Evolutionary conservation across 2,329 filamentous ascomycete genomes (phyloP), one percentile per base, ranked within the genome.

Genomic region (Ophiostoma triangulosporum): DNA sequence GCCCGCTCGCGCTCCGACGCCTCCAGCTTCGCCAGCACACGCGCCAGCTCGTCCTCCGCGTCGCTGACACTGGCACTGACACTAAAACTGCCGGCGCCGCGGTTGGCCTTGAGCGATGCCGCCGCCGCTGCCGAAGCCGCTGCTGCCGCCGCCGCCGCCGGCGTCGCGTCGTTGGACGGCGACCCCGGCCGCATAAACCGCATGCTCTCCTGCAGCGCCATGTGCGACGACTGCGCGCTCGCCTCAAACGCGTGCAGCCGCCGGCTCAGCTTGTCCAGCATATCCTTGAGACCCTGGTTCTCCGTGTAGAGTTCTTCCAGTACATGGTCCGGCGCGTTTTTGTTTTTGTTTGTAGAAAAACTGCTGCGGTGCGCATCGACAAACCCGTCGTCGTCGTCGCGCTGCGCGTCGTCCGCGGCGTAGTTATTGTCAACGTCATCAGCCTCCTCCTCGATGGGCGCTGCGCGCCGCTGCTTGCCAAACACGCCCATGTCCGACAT

Each of bases 171-270:
- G 38, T 17, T 26, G 3, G 12, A 15, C n/a, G 79, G 78, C 35
- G 78, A 81, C 4, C 72, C 71, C 1, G 78, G 77, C 14, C 75
- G 71, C 68, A 80, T 76, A 6, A 83, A 66, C n/a, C 80, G 73
- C 64, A 81, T 82, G 60, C 88, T 95, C 65, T 96, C 88, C 14
- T 90, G 87, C 32, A 97, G 76, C 3, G 88, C 88, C 68, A 90
- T 79, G 52, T 85, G 87, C 35, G 86, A 90, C 58, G 84, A 88
- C 68, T 97, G 93, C 0, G 89, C 88, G 61, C 88, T 90, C 36
- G 88, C 83, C 68, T 98, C 91, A 70, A 95, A 98, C 57, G 89
- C 85, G 62, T 93, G 86, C n/a, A 98, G 77, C 0, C 91, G 81
- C 61, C 85, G 87, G 57, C 86, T 87, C 33, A 96, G 77, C 50